Percentiles rank a stretch among this genome's conserved stretches.
Conservation (phyloP, 257 asterid species). For the Primulina huaijiensis region DNA sequence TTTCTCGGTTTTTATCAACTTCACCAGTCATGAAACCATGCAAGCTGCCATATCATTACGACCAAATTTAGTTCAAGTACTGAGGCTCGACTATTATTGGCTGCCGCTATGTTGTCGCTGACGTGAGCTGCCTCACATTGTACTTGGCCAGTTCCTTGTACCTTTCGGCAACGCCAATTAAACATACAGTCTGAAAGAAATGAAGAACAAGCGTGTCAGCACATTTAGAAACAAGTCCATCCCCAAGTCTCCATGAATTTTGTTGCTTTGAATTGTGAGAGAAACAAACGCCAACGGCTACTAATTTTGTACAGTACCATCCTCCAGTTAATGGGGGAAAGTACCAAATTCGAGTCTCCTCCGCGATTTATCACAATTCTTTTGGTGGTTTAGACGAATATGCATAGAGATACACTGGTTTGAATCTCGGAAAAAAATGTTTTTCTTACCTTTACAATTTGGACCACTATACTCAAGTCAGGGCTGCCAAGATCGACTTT, state of each 20-base stretch:
- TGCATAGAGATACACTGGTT: background rate
- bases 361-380: background rate
- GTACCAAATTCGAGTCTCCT: background rate
- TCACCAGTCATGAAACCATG: background rate
- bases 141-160: slow-evolving; percentile 91
- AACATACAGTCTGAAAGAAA: slow-evolving; percentile 74
- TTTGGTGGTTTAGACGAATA: background rate
- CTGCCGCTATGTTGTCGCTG: slow-evolving; percentile 14
- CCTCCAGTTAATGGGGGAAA: too few species aligned
- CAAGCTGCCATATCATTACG: background rate
- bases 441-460: slow-evolving; percentile 71
- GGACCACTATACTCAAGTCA: slow-evolving; percentile 71
- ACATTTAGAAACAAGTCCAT: background rate
- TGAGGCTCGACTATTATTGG: background rate
- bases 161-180: slow-evolving; percentile 90
- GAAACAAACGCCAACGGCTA: background rate
- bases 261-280: background rate
- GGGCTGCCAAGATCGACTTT: slow-evolving; percentile 88
- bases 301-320: background rate
- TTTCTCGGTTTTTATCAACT: background rate
- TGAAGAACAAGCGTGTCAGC: background rate
- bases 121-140: slow-evolving; percentile 85
- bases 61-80: background rate
- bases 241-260: background rate
- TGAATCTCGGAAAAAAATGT: background rate